Conservation (phyloP, 148 eudicot species). For the Arbutus unedo region DNA sequence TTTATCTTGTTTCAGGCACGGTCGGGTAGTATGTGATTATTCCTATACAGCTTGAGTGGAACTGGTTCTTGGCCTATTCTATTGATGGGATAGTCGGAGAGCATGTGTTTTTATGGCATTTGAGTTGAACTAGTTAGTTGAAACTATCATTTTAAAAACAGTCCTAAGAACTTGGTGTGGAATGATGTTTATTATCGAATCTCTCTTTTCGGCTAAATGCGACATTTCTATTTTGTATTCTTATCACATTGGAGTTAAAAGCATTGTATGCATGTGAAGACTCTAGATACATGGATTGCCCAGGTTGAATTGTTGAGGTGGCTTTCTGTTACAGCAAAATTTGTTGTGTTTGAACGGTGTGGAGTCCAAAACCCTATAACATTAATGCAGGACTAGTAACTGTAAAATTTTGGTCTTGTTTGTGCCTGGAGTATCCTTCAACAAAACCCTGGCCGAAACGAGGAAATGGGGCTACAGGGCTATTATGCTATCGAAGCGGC, state of each 20-base stretch:
- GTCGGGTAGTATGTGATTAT: conserved; percentile 5
- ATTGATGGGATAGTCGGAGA: conserved; percentile 1
- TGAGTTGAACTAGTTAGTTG: neutral
- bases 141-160: neutral
- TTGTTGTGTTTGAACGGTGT: neutral
- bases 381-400: neutral
- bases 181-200: neutral
- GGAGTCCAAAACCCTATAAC: neutral
- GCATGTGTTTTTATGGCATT: neutral
- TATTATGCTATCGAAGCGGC: too few relatives aligned
- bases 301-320: neutral
- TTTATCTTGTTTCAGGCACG: conserved; percentile 17
- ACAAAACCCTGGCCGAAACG: too few relatives aligned
- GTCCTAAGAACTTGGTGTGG: neutral
- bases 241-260: neutral
- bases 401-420: too few relatives aligned
- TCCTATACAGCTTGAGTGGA: neutral
- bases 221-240: neutral
- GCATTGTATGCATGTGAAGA: neutral
- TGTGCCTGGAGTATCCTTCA: too few relatives aligned
- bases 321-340: neutral
- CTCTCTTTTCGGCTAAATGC: neutral
- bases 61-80: neutral
- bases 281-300: neutral
- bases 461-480: neutral